Percentiles rank a stretch among this genome's conserved stretches.
These are phyloP conservation scores for Dictyostelium discoideum DNA, from an alignment of 78 protist species.

Conservation along the genomic window dicty_2.7 NC_007091.3:3138001-3138500, in stretches of 20 bases:
- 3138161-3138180: not conserved
- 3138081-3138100: not conserved
- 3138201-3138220: slow-evolving; percentile 3
- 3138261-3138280: not conserved
- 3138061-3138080: slow-evolving; percentile 20
- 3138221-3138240: slow-evolving; percentile 18
- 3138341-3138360: slow-evolving; percentile 36
- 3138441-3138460: slow-evolving; percentile 48
- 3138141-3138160: not conserved
- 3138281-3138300: not conserved
- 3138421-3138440: not conserved
- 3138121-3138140: not conserved
- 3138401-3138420: slow-evolving; percentile 21
- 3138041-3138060: not conserved
- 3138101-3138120: not conserved
- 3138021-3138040: not conserved
- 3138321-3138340: slow-evolving; percentile 17
- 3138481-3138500: slow-evolving; percentile 37
- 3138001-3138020: not conserved
- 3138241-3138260: not conserved
- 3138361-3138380: slow-evolving; percentile 21
- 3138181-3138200: not conserved
- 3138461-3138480: slow-evolving; percentile 59
- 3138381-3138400: not conserved
- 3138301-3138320: not conserved